Base-by-base conservation (phyloP, 345 rosid species). In the Rhodomyrtus tomentosa region DNA sequence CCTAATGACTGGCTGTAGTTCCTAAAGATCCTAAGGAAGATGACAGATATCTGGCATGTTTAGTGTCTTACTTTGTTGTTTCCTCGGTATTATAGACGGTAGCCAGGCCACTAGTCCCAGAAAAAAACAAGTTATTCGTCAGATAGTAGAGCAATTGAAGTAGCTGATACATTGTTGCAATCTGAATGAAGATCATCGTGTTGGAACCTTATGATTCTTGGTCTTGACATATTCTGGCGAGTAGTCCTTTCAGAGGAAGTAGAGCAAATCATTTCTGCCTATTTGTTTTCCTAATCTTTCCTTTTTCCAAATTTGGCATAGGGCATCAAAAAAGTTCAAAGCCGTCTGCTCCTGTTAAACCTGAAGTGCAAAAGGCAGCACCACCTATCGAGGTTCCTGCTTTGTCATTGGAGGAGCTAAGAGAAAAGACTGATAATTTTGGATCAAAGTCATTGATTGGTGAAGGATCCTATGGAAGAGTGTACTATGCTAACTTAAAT, bases 381-480 rank as follows among this genome's bases (percentile, higher is more conserved):
- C 85, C 90, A 86, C 84, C 84, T 84, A 62, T 90, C 84, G 89
- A 91, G 87, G 93, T 89, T 82, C 91, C 88, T n/a, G 88, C 68
- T 20, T 62, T 91, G 82, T 89, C 90, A 25, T 79, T 89, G 86
- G 93, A 91, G 49, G 93, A 89, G 83, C 56, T 91, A 81, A 87
- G 89, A 88, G 93, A 89, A 74, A 83, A 86, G 68, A 86, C 88
- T 45, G 91, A 88, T 84, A 89, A 88, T 85, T 89, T 91, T 52
- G 89, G 93, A 72, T 88, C 93, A 25, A 91, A 89, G 86, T 90
- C 93, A 82, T 87, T 91, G 89, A 91, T 91, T 55, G 93, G 93
- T 86, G 93, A 91, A 87, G 93, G 93, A 80, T 91, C 93, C 11
- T 91, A 89, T 55, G 93, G 93, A 83, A 89, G 91, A 84, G 93